Conservation (phyloP, 805 yeast genomes). For the Kodamaea neixiangensis region DNA sequence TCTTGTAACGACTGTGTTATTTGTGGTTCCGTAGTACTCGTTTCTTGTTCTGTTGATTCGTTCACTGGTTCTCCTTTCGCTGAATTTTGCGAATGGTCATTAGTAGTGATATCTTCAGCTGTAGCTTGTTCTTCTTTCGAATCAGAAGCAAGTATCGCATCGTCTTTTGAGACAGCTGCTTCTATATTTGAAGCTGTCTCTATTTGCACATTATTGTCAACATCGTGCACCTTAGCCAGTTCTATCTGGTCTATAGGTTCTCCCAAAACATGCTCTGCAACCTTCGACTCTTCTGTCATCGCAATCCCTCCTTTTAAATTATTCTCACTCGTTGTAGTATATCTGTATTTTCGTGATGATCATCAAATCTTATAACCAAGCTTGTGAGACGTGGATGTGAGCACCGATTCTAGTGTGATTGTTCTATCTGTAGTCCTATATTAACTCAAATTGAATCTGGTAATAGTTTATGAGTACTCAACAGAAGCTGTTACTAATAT, state of each 20-base stretch:
- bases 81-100: not conserved
- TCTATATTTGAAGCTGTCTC: too few relatives aligned
- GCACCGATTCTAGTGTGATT: not conserved
- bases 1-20: too few relatives aligned
- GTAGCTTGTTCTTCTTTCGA: too few relatives aligned
- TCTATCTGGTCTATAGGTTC: not conserved
- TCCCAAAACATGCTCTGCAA: not conserved
- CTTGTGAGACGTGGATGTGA: not conserved
- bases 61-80: not conserved
- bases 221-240: not conserved
- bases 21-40: not conserved
- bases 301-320: not conserved
- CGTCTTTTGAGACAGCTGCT: too few relatives aligned
- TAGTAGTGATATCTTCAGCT: too few relatives aligned
- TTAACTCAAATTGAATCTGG: not conserved
- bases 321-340: not conserved
- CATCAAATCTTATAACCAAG: not conserved
- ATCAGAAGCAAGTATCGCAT: too few relatives aligned
- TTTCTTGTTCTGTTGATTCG: not conserved
- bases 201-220: not conserved
- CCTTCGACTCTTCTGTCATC: not conserved
- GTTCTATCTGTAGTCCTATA: not conserved
- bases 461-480: too few relatives aligned
- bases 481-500: too few relatives aligned
- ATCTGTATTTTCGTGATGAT: slow-evolving; percentile 3